A percentile compares a stretch with the other conserved stretches of the same genome.
Conservation (phyloP, 148 eudicot genomes). For the Linanthus parryae region DNA sequence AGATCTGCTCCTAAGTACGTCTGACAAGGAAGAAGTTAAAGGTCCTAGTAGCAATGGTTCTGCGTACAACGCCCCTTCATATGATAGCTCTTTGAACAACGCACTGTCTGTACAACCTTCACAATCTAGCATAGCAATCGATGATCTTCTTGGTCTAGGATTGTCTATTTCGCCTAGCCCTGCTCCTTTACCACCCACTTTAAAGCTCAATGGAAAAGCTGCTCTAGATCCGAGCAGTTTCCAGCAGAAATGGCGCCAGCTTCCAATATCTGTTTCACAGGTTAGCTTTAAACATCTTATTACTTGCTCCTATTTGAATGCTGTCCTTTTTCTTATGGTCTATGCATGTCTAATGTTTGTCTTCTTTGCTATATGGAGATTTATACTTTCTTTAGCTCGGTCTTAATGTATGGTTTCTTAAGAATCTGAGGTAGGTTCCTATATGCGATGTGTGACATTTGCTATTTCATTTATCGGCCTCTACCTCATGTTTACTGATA, state of each 20-base stretch:
- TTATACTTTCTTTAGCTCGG: no score
- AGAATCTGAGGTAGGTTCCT: no score
- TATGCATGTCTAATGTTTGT: not conserved
- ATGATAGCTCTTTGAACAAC: conserved; percentile 37
- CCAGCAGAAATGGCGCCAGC: conserved; percentile 99
- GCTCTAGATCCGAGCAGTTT: conserved; percentile 68
- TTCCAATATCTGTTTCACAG: conserved; percentile 72
- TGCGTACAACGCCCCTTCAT: conserved; percentile 64
- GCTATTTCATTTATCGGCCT: no score
- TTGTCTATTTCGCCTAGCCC: conserved; percentile 30
- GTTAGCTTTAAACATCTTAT: conserved; percentile 29
- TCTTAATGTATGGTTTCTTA: no score
- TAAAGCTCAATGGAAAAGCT: conserved; percentile 82
- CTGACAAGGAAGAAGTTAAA: conserved; percentile 67
- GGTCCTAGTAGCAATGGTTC: conserved; percentile 50
- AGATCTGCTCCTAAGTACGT: conserved; percentile 71
- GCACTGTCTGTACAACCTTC: conserved; percentile 23
- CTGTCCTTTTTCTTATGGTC: not conserved
- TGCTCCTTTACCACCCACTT: conserved; percentile 34
- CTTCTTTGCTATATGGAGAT: not conserved
- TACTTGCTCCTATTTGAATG: not conserved
- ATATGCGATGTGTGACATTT: no score
- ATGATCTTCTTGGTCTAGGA: conserved; percentile 89
- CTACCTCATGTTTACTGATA: no score
- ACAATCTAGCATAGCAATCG: conserved; percentile 69